phyloP scores from a whole-genome alignment of 192 early-diverging fungal species.

The Geranomyces michiganensis region DNA sequence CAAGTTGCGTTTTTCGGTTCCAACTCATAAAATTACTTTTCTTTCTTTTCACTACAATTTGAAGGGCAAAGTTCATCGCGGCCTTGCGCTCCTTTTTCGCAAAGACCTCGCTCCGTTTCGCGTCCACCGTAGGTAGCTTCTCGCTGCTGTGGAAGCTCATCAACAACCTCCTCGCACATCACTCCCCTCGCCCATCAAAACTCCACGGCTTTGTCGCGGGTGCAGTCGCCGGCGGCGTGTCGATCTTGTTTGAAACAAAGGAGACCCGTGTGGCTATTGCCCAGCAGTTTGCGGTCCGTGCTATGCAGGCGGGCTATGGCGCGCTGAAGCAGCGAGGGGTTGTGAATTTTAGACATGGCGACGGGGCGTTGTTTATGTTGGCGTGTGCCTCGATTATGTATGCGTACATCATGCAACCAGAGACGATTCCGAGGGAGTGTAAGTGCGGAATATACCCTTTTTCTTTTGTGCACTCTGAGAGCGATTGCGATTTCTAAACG shows the following conservation, averaged over 20 bases:
- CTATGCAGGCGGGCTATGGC: slow-evolving; percentile 47
- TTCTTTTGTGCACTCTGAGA: background rate
- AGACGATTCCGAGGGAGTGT: slow-evolving; percentile 52
- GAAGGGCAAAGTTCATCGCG: slow-evolving; percentile 46
- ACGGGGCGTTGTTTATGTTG: slow-evolving; percentile 48
- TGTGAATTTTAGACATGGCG: slow-evolving; percentile 48
- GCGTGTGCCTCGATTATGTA: slow-evolving; percentile 50
- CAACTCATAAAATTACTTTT: too few relatives aligned
- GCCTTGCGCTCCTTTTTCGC: slow-evolving; percentile 61
- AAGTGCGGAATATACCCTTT: background rate
- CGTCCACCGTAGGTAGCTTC: slow-evolving; percentile 76
- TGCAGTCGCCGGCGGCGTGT: slow-evolving; percentile 43
- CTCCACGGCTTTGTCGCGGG: slow-evolving; percentile 39
- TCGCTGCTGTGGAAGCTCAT: slow-evolving; percentile 74
- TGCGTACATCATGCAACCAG: slow-evolving; percentile 50
- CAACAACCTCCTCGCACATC: slow-evolving; percentile 57
- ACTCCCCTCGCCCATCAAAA: slow-evolving; percentile 30
- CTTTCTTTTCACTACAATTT: background rate
- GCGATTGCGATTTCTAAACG: background rate
- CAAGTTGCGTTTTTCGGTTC: too few relatives aligned
- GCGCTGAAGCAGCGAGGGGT: slow-evolving; percentile 43
- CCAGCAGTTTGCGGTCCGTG: slow-evolving; percentile 50
- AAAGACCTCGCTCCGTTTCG: slow-evolving; percentile 66
- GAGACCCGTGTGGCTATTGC: slow-evolving; percentile 45
- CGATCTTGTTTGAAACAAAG: slow-evolving; percentile 47